Percentiles rank a stretch among this genome's conserved stretches.
Conservation (phyloP, 805 yeast species). For the Metschnikowia lochheadii region DNA sequence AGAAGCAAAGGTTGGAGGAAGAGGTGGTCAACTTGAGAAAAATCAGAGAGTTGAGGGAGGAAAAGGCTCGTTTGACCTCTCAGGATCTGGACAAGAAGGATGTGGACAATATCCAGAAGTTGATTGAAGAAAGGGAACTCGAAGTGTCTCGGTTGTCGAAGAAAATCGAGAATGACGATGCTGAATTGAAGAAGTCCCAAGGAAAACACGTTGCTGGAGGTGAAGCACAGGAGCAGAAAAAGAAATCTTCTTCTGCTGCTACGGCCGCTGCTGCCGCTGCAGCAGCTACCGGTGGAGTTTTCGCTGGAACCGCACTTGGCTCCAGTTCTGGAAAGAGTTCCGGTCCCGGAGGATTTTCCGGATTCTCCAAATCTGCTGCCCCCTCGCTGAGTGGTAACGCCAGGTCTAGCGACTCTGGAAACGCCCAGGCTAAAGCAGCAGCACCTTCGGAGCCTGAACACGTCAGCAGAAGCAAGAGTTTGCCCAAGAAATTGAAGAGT, state of each 20-base stretch:
- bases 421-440: conserved; percentile 13
- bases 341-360: not conserved
- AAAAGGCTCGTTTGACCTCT: conserved; percentile 30
- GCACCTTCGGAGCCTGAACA: not conserved
- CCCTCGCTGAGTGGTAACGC: not conserved
- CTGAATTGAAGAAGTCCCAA: conserved; percentile 18
- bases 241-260: conserved; percentile 9
- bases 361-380: conserved; percentile 14
- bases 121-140: conserved; percentile 31
- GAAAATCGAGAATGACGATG: conserved; percentile 32
- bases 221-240: conserved; percentile 2
- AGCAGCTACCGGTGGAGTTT: conserved; percentile 18
- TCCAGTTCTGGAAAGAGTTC: conserved; percentile 5
- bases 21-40: conserved; percentile 39
- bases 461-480: conserved; percentile 16
- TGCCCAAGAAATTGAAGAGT: conserved; percentile 17
- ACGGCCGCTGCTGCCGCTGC: conserved; percentile 21
- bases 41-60: conserved; percentile 36
- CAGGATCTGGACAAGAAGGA: conserved; percentile 17
- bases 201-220: not conserved
- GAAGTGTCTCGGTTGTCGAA: conserved; percentile 30
- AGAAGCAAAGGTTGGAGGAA: conserved; percentile 34
- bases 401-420: conserved; percentile 13
- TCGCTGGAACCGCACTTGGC: conserved; percentile 28
- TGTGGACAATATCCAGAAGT: conserved; percentile 25